Evolutionary conservation across 345 rosid genomes (phyloP).

Genomic region (Rhodamnia rubescens): DNA sequence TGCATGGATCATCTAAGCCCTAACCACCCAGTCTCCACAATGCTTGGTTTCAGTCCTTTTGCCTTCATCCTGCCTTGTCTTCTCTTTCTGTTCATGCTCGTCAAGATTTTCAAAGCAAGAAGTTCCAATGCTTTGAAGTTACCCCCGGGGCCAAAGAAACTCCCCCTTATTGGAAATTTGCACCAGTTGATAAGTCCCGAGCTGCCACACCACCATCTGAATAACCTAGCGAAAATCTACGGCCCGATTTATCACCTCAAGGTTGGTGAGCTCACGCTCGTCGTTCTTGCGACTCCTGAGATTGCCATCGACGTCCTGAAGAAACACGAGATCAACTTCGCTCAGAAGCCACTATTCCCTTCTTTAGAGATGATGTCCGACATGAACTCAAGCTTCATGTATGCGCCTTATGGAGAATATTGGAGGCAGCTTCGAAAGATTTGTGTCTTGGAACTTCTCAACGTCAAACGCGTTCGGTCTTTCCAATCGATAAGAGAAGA

Average conservation of each 20-base stretch:
- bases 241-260: neutral
- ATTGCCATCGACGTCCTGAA: neutral
- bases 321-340: neutral
- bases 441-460: neutral
- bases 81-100: neutral
- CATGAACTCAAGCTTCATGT: neutral
- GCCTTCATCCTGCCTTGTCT: neutral
- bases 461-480: neutral
- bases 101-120: neutral
- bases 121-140: neutral
- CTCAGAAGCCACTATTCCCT: neutral
- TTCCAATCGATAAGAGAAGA: neutral
- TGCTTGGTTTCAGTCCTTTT: neutral
- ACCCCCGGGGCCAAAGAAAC: neutral
- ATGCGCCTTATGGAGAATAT: neutral
- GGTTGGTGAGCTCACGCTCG: neutral
- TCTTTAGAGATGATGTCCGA: neutral
- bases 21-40: neutral
- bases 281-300: neutral
- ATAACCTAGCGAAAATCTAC: neutral
- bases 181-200: neutral
- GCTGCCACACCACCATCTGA: neutral
- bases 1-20: neutral
- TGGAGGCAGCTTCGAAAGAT: constrained; percentile 1
- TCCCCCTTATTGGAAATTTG: neutral